A percentile compares a stretch with the other conserved stretches of the same genome.
phyloP scores from a whole-genome alignment of 768 basidiomycete genomes.

The Trametes coccinea region DNA sequence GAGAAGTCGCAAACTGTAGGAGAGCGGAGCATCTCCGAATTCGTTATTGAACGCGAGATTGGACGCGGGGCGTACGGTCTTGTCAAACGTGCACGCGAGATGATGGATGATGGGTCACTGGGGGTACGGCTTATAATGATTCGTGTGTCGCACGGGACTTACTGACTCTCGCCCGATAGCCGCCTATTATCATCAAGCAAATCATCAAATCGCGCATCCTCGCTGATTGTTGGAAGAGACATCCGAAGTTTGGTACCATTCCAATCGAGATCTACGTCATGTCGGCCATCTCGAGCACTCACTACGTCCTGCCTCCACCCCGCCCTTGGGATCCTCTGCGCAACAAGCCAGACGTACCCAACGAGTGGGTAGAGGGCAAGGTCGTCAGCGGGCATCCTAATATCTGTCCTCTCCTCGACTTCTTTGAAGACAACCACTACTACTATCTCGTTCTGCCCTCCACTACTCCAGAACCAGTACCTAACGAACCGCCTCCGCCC shows the following conservation, averaged over 20 bases:
- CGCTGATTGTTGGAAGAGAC: slow-evolving; percentile 99
- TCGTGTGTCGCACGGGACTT: no score
- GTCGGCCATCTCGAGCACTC: slow-evolving; percentile 83
- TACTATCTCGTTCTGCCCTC: slow-evolving; percentile 93
- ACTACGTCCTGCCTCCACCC: slow-evolving; percentile 73
- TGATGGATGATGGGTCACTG: slow-evolving; percentile 67
- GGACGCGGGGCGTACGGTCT: slow-evolving; percentile 95
- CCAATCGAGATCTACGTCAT: slow-evolving; percentile 97
- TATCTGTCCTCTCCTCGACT: slow-evolving; percentile 92
- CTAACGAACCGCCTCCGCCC: slow-evolving; percentile 54
- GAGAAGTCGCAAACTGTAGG: slow-evolving; percentile 46
- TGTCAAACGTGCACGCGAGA: slow-evolving; percentile 87
- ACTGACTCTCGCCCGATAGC: slow-evolving; percentile 45
- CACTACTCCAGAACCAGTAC: slow-evolving; percentile 58
- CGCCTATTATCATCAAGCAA: slow-evolving; percentile 93
- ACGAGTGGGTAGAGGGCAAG: slow-evolving; percentile 68
- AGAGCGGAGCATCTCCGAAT: slow-evolving; percentile 79
- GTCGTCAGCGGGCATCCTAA: slow-evolving; percentile 89
- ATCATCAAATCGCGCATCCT: slow-evolving; percentile 98
- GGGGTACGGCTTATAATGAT: slow-evolving; percentile 59
- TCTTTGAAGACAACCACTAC: slow-evolving; percentile 95
- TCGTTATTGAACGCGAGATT: slow-evolving; percentile 82
- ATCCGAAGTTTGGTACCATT: slow-evolving; percentile 91
- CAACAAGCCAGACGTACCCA: slow-evolving; percentile 30
- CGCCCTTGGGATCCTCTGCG: slow-evolving; percentile 86